phyloP scores from a whole-genome alignment of 345 rosid genomes.

The Citrus trifoliata region DNA sequence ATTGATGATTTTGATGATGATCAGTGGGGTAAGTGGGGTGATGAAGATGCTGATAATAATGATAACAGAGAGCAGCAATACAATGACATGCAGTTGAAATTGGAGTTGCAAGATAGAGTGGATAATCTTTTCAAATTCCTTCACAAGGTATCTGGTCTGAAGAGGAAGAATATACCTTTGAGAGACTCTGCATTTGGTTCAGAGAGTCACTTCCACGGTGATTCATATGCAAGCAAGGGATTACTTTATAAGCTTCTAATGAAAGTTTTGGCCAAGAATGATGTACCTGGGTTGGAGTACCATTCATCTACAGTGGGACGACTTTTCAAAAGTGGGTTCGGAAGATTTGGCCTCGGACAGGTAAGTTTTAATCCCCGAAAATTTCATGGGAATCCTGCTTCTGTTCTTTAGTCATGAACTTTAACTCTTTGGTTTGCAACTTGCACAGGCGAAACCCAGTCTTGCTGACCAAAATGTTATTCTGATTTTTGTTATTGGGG shows the following conservation, averaged over 20 bases:
- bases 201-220: conserved; percentile 49
- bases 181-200: conserved; percentile 51
- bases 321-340: conserved; percentile 92
- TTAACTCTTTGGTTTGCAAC: conserved; percentile 7
- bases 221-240: conserved; percentile 58
- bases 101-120: conserved; percentile 87
- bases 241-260: conserved; percentile 65
- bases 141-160: conserved; percentile 68
- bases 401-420: neutral
- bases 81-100: conserved; percentile 76
- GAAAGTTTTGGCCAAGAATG: conserved; percentile 54
- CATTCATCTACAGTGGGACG: conserved; percentile 97
- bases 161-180: conserved; percentile 43
- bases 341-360: conserved; percentile 97
- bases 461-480: conserved; percentile 79
- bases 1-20: conserved; percentile 92
- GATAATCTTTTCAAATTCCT: conserved; percentile 76
- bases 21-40: conserved; percentile 98
- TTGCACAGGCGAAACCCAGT: conserved; percentile 78
- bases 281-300: conserved; percentile 76
- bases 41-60: conserved; percentile 48
- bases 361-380: conserved; percentile 29
- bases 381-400: neutral
- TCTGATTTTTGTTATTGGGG: conserved; percentile 83
- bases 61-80: conserved; percentile 49